Percentiles rank a stretch among this genome's conserved stretches.
Evolutionary conservation across 2,329 filamentous ascomycete genomes (phyloP).

Genomic region (Monosporascus ibericus): DNA sequence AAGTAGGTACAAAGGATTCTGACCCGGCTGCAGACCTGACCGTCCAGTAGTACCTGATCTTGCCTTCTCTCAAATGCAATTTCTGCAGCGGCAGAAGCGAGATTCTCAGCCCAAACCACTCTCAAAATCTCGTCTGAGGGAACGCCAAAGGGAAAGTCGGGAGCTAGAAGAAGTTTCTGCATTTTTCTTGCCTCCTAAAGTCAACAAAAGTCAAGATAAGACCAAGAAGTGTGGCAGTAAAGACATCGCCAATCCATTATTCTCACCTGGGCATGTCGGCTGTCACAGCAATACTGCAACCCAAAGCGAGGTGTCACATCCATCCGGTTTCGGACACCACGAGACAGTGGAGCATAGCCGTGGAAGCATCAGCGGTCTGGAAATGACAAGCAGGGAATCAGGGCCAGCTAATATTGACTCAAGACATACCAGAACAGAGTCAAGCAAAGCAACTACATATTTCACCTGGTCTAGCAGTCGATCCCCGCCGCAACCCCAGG

Average conservation of each 20-base stretch:
- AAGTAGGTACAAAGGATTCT: conserved; percentile 23
- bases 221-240: conserved; percentile 1
- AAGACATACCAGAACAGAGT: conserved; percentile 3
- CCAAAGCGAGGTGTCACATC: background rate
- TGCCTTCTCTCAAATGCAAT: conserved; percentile 45
- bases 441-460: conserved; percentile 15
- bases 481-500: conserved; percentile 6
- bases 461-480: conserved; percentile 22
- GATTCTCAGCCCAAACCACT: conserved; percentile 15
- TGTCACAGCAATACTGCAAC: background rate
- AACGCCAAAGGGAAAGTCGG: conserved; percentile 23
- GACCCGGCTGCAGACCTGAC: conserved; percentile 1
- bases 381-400: background rate
- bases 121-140: conserved; percentile 14
- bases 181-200: conserved; percentile 25
- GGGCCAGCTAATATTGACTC: background rate
- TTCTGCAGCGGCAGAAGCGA: conserved; percentile 27
- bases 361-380: background rate
- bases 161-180: conserved; percentile 30
- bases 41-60: conserved; percentile 41
- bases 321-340: background rate
- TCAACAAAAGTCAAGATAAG: conserved; percentile 3
- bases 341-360: background rate
- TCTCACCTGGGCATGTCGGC: background rate
- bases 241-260: background rate